Conservation (phyloP, 495 filamentous ascomycete genomes). For the Sordaria brevicollis region DNA sequence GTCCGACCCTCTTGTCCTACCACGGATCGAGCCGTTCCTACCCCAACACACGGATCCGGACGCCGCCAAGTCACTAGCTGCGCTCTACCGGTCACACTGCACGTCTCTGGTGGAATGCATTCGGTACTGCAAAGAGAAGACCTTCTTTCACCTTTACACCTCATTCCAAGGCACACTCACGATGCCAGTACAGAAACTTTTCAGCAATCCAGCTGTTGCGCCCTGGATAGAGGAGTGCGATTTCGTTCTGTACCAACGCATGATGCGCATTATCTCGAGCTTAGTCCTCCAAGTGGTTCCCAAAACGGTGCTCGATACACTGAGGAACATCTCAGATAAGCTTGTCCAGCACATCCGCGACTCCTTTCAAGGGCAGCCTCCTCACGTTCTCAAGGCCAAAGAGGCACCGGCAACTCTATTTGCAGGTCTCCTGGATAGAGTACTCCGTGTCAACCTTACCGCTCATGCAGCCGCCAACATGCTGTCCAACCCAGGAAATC, state of each 20-base stretch:
- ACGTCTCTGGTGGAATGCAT: conserved; percentile 91
- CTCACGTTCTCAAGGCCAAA: conserved; percentile 76
- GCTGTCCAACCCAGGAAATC: conserved; percentile 58
- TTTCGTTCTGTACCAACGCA: conserved; percentile 88
- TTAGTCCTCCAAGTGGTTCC: conserved; percentile 85
- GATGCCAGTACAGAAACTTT: conserved; percentile 91
- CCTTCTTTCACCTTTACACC: conserved; percentile 88
- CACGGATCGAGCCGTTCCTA: conserved; percentile 65
- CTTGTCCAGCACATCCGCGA: conserved; percentile 67
- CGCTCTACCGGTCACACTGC: conserved; percentile 86
- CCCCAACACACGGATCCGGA: conserved; percentile 72
- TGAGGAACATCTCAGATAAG: conserved; percentile 71
- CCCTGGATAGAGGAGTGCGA: conserved; percentile 94
- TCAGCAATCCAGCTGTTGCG: conserved; percentile 69
- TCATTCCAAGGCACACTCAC: conserved; percentile 94
- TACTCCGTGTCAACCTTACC: conserved; percentile 81
- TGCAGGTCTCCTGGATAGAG: conserved; percentile 69
- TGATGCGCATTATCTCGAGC: conserved; percentile 80
- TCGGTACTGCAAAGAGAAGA: conserved; percentile 88
- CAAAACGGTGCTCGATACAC: conserved; percentile 66
- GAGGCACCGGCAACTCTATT: conserved; percentile 84
- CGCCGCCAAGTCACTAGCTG: conserved; percentile 66
- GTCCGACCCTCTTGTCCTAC: conserved; percentile 61
- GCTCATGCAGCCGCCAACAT: conserved; percentile 77
- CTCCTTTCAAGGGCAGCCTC: conserved; percentile 71